Base-by-base conservation (phyloP, 2,329 filamentous ascomycete species). In the Epichloe hybrida region DNA sequence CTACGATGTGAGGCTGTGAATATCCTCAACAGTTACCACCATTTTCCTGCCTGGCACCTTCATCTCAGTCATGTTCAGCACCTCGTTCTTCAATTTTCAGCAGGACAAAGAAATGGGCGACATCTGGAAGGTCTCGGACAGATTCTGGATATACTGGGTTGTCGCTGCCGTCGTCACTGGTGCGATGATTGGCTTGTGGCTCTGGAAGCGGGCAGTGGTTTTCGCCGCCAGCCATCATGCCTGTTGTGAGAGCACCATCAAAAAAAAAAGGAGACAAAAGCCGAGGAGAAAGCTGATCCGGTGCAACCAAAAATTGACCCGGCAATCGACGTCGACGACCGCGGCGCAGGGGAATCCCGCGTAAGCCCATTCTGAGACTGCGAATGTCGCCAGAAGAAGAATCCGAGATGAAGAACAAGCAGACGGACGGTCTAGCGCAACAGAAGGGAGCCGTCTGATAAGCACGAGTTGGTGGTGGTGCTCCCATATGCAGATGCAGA, bases 1-100 rank as follows among this genome's bases (percentile, higher is more conserved):
- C n/a, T n/a, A n/a, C n/a, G n/a, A n/a, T n/a, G n/a, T n/a, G n/a
- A n/a, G n/a, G n/a, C n/a, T n/a, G n/a, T n/a, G n/a, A n/a, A n/a
- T n/a, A n/a, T n/a, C n/a, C n/a, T n/a, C n/a, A n/a, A n/a, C n/a
- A n/a, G 60, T 76, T 0, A 75, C 74, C 0, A 56, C 76, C 6
- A 59, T 64, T 0, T 79, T 79, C 39, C 58, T 79, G 0, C 76
- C 76, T 0, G 67, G 72, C 0, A 78, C 75, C 0, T 77, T 77
- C 53, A 65, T 77, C 15, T 73, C 61, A 0, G 65, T 70, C 5
- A 61, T 78, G 4, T 74, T 74, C 44, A 71, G 70, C 56, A 74
- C 67, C 55, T 68, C 65, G 0, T 74, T 74, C 43, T 74, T 74
- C 52, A 57, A 65, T 0, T 59, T 58, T 3, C 59, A 62, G 17